Conservation (phyloP, 805 yeast species). For the Cyberlindnera euphorbiiphila region DNA sequence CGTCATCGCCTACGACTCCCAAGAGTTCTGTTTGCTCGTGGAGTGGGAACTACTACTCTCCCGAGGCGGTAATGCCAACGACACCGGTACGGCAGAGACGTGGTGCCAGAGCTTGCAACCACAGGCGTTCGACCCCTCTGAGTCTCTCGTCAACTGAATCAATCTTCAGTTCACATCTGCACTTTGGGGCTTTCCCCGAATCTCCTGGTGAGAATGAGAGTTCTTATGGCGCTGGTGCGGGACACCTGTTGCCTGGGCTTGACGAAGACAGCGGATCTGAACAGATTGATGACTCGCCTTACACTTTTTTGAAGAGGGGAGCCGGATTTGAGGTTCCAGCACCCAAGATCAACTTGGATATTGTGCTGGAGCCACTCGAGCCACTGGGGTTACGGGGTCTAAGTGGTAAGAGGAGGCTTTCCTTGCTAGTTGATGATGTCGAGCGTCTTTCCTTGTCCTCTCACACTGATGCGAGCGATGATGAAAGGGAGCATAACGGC, state of each 20-base stretch:
- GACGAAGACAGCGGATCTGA: background rate
- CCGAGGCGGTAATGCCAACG: constrained; percentile 1
- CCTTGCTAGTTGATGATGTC: background rate
- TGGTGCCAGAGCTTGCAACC: constrained; percentile 2
- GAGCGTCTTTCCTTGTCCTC: background rate
- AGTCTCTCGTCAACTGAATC: constrained; percentile 16
- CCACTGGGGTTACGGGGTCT: no score
- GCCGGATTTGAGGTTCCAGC: background rate
- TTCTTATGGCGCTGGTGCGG: no score
- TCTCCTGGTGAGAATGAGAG: no score
- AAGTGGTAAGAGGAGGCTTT: background rate
- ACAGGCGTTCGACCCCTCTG: constrained; percentile 13
- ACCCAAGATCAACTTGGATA: constrained; percentile 20
- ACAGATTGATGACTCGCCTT: background rate
- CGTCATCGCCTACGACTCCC: background rate
- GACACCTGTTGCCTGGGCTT: no score
- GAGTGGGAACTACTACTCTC: background rate
- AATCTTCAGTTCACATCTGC: constrained; percentile 10
- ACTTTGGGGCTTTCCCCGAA: no score
- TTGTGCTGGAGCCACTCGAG: constrained; percentile 12
- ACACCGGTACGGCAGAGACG: constrained; percentile 1
- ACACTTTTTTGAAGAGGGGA: background rate
- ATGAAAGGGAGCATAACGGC: constrained; percentile 7
- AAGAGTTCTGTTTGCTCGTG: background rate
- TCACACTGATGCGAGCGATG: background rate